These are phyloP conservation scores for Cyclotella distinguenda DNA, from an alignment of 108 stramenopile species.

Conservation along the genomic window DNA sequence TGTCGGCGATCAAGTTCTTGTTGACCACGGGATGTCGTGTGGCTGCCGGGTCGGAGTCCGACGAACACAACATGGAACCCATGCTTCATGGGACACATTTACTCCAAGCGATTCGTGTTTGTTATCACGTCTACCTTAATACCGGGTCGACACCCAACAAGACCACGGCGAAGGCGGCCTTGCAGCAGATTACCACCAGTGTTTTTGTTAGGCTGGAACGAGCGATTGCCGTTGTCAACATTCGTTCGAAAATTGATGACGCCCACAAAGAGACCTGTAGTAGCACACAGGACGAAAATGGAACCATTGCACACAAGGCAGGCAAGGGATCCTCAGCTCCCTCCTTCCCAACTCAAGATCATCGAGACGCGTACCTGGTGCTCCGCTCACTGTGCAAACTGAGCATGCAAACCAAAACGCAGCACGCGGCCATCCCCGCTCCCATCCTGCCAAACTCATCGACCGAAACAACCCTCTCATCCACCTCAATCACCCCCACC, in stretches of 20 bases:
- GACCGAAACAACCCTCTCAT: not conserved
- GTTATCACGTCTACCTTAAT: conserved; percentile 92
- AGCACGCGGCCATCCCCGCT: not conserved
- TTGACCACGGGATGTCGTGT: conserved; percentile 71
- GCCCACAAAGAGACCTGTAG: conserved; percentile 5
- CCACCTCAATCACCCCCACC: not conserved
- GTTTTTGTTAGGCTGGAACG: conserved; percentile 89
- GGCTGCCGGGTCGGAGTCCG: not conserved
- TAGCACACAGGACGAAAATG: conserved; percentile 6
- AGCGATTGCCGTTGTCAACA: conserved; percentile 13
- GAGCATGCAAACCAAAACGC: conserved; percentile 68
- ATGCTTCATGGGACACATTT: conserved; percentile 85
- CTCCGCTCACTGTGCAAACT: conserved; percentile 94
- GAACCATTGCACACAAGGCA: no score
- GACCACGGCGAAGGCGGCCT: conserved; percentile 93
- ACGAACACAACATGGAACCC: conserved; percentile 26
- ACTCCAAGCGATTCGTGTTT: conserved; percentile 88
- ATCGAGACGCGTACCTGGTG: conserved; percentile 94
- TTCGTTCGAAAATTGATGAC: conserved; percentile 16
- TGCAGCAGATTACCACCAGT: conserved; percentile 90
- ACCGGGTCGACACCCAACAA: conserved; percentile 84
- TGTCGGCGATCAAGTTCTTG: conserved; percentile 78
- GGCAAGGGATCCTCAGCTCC: conserved; percentile 1
- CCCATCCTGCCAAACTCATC: not conserved
- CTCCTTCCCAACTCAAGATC: conserved; percentile 82